These are phyloP conservation scores for Geopyxis carbonaria DNA, from an alignment of 495 filamentous ascomycete genomes.

Conservation along the genomic window DNA sequence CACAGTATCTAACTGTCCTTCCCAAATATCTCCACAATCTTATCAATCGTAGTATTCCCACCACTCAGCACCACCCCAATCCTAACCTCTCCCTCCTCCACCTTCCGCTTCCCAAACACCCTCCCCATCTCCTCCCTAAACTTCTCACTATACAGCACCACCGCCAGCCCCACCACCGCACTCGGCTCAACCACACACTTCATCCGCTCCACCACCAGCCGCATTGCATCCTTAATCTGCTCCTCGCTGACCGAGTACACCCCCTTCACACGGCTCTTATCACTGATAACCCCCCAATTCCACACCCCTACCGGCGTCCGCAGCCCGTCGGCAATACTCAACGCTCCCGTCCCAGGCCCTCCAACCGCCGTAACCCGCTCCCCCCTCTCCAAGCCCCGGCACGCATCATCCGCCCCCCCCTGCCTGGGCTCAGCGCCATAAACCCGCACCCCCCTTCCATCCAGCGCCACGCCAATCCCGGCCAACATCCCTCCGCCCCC, in stretches of 20 bases:
- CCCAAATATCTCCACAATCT: slow-evolving; percentile 47
- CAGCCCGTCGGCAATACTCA: slow-evolving; percentile 84
- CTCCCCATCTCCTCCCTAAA: slow-evolving; percentile 45
- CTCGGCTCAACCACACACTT: slow-evolving; percentile 89
- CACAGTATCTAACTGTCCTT: too few species aligned
- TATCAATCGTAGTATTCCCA: slow-evolving; percentile 77
- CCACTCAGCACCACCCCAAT: slow-evolving; percentile 74
- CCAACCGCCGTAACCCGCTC: slow-evolving; percentile 47
- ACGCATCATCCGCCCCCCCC: slow-evolving; percentile 63
- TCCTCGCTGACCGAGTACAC: slow-evolving; percentile 67
- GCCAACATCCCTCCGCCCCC: slow-evolving; percentile 81
- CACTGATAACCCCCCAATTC: slow-evolving; percentile 69
- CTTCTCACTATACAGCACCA: slow-evolving; percentile 67
- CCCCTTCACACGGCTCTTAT: slow-evolving; percentile 48
- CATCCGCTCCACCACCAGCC: slow-evolving; percentile 68
- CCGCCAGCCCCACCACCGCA: slow-evolving; percentile 69
- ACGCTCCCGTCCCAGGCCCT: too few species aligned
- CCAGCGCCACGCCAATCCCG: slow-evolving; percentile 61
- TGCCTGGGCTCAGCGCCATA: slow-evolving; percentile 87
- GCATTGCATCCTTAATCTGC: slow-evolving; percentile 63
- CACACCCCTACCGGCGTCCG: slow-evolving; percentile 62
- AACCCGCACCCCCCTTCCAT: slow-evolving; percentile 46
- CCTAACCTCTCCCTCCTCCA: too few species aligned
- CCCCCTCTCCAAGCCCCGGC: slow-evolving; percentile 45
- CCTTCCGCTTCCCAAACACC: slow-evolving; percentile 32